A percentile compares a stretch with the other conserved stretches of the same genome.
phyloP scores from a whole-genome alignment of 2,329 filamentous ascomycete genomes.

The Plenodomus tracheiphilus region DNA sequence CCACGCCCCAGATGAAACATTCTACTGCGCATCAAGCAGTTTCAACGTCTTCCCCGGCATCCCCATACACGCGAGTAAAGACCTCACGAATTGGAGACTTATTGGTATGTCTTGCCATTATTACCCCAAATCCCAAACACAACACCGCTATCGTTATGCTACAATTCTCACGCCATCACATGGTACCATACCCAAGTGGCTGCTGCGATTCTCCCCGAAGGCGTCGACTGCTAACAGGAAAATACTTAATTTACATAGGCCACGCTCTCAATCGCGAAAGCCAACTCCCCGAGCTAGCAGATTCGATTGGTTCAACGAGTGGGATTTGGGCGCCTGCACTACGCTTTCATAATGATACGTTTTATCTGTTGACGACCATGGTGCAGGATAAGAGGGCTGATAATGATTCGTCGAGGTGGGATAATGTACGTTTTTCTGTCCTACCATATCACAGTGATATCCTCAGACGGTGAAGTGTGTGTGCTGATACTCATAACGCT shows the following conservation, averaged over 20 bases:
- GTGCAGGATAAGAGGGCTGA: constrained; percentile 32
- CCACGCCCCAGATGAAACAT: constrained; percentile 49
- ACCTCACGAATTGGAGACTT: constrained; percentile 56
- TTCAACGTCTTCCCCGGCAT: constrained; percentile 59
- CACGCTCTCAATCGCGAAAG: constrained; percentile 41
- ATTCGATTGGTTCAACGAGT: constrained; percentile 38
- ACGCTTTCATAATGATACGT: constrained; percentile 45
- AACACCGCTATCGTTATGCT: too few species aligned
- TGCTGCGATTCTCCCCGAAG: too few species aligned
- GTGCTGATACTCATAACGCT: too few species aligned
- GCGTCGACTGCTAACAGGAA: too few species aligned
- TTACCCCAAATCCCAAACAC: too few species aligned
- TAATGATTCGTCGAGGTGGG: constrained; percentile 41
- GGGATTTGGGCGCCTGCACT: constrained; percentile 50
- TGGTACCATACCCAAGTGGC: too few species aligned
- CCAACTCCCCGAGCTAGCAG: constrained; percentile 45
- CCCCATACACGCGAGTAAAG: constrained; percentile 57
- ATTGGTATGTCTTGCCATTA: constrained; percentile 31
- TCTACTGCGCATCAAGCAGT: constrained; percentile 57
- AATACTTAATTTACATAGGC: constrained; percentile 17
- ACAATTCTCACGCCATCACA: too few species aligned
- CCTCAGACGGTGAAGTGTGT: too few species aligned
- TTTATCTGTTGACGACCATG: constrained; percentile 47
- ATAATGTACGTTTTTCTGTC: constrained; percentile 41
- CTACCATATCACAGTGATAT: too few species aligned